Evolutionary conservation across 2,329 filamentous ascomycete genomes (phyloP), one percentile per base, ranked within the genome.

Genomic region (Zymoseptoria passerinii): DNA sequence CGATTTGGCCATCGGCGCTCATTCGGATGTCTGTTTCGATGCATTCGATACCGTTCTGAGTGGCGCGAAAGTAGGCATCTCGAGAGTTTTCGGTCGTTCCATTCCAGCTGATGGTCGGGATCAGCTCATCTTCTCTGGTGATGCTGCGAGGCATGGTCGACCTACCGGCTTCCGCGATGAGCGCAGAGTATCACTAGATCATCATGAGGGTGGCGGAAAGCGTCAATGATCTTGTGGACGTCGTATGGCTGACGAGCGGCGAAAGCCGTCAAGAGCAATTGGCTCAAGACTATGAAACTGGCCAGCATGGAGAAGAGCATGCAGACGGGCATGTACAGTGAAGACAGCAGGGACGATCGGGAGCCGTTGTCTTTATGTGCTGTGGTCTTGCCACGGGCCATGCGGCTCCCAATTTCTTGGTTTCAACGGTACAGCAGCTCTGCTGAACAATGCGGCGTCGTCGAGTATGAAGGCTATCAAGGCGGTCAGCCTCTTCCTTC

Each of bases 41-140:
- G 53, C 62, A 64, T 48, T 64, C 62, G 35, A 40, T 40, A 16
- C 35, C 35, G 13, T 40, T 40, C 6, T 40, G 35, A 10, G 35
- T 40, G 28, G 63, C 63, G 16, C 63, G 58, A 48, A 63, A 65
- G 57, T 63, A 63, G 20, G 61, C 54, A 54, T 65, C 61, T 23
- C 61, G 50, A 18, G 63, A 63, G 50, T 65, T 65, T 27, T 65
- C 63, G n/a, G 63, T 52, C 2, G 63, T 65, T 29, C 61, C 61
- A 40, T 65, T 65, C 63, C 63, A 65, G 27, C 58, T 64, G 51
- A 23, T 19, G 19, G 18, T 56, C 20, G 18, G 7, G 5, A 19
- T 57, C 28, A 60, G 50, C 18, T 16, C 5, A 10, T 10, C 35
- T 40, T 1, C 2, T 10, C 2, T 10, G 35, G 19, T 50, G 18